Evolutionary conservation across 75 land plant genomes (phyloP).

Genomic region (Ceratopteris richardii): DNA sequence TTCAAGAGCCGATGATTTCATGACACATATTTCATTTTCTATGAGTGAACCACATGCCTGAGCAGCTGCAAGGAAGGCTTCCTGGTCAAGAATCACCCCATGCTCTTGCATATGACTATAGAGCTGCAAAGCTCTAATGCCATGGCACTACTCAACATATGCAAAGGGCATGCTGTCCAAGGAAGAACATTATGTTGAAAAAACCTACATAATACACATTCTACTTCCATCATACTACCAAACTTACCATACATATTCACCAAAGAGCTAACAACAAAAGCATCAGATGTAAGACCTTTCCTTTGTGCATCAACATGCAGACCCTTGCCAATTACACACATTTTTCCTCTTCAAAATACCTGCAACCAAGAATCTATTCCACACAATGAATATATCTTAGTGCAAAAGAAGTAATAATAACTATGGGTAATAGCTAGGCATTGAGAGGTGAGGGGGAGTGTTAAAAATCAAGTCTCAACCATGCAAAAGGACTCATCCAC

Average conservation of each 20-base stretch:
- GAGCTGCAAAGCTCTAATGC: conserved; percentile 10
- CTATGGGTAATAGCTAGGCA: too few species aligned
- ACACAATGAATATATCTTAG: too few species aligned
- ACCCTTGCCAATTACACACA: not conserved
- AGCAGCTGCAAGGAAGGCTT: conserved; percentile 16
- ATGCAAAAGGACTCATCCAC: too few species aligned
- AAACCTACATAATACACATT: conserved; percentile 6
- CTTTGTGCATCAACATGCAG: conserved; percentile 5
- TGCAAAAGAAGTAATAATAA: too few species aligned
- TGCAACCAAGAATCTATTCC: too few species aligned
- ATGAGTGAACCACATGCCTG: conserved; percentile 19
- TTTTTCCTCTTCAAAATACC: too few species aligned
- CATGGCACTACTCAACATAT: conserved; percentile 19
- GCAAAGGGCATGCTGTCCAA: conserved; percentile 32
- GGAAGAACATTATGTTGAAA: conserved; percentile 15
- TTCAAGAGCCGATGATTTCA: not conserved
- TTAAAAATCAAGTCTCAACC: too few species aligned
- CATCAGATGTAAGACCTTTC: conserved; percentile 9
- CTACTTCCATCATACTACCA: conserved; percentile 11
- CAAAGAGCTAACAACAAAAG: conserved; percentile 11
- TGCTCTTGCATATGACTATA: conserved; percentile 20
- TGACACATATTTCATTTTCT: not conserved
- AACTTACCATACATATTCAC: conserved; percentile 12
- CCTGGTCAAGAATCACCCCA: conserved; percentile 17
- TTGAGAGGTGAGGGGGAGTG: too few species aligned